These are phyloP conservation scores for Trametes cingulata DNA, from an alignment of 768 basidiomycete genomes.

Conservation along the genomic window DNA sequence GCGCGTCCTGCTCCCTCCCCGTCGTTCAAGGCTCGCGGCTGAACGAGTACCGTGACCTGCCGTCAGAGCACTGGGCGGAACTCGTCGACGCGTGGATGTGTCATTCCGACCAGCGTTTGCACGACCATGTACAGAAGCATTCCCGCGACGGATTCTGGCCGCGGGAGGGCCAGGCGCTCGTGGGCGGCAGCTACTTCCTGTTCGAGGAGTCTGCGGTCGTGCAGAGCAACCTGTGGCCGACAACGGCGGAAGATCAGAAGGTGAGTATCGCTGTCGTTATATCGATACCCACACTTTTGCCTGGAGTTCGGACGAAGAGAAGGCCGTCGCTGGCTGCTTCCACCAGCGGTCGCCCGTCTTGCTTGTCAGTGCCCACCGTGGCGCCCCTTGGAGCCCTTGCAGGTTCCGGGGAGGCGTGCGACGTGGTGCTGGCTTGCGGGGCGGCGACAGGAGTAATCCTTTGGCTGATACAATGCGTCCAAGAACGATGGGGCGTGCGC, in stretches of 20 bases:
- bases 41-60: slow-evolving; percentile 74
- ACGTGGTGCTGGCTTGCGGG: slow-evolving; percentile 30
- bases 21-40: slow-evolving; percentile 54
- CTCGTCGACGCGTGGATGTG: slow-evolving; percentile 99
- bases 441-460: slow-evolving; percentile 40
- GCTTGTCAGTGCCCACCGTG: slow-evolving; percentile 17
- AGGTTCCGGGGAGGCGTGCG: slow-evolving; percentile 48
- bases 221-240: slow-evolving; percentile 49
- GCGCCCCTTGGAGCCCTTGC: slow-evolving; percentile 52
- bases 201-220: slow-evolving; percentile 65
- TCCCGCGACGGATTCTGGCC: slow-evolving; percentile 81
- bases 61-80: slow-evolving; percentile 97
- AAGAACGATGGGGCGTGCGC: slow-evolving; percentile 48
- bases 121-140: slow-evolving; percentile 63
- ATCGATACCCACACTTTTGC: background rate
- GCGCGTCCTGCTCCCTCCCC: slow-evolving; percentile 77
- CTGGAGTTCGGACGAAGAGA: slow-evolving; percentile 76
- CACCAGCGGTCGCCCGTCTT: slow-evolving; percentile 59
- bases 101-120: slow-evolving; percentile 84
- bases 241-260: slow-evolving; percentile 41
- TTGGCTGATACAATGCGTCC: slow-evolving; percentile 97
- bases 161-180: slow-evolving; percentile 64
- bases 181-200: slow-evolving; percentile 88
- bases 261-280: slow-evolving; percentile 48
- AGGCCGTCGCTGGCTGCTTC: slow-evolving; percentile 76